These are phyloP conservation scores for Irpex sp. DNA, from an alignment of 1,284 basidiomycete genomes.

Conservation along the genomic window DNA sequence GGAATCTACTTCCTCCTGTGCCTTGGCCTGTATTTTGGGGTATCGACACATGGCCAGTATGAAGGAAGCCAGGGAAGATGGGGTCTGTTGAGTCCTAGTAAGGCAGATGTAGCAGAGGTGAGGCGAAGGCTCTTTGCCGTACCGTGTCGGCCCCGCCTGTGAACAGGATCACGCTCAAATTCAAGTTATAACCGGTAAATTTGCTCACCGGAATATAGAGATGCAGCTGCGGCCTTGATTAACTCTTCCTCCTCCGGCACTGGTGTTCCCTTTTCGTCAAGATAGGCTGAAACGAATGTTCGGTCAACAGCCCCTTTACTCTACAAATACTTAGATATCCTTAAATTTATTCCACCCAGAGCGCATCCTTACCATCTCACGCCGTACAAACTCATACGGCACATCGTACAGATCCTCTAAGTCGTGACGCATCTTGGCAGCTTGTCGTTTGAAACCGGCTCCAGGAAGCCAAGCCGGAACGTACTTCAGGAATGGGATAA, in stretches of 20 bases:
- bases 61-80: conserved; percentile 27
- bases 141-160: conserved; percentile 32
- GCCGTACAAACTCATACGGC: conserved; percentile 31
- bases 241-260: conserved; percentile 29
- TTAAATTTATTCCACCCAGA: neutral
- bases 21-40: conserved; percentile 30
- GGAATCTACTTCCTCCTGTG: conserved; percentile 35
- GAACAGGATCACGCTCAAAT: neutral
- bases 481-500: conserved; percentile 31
- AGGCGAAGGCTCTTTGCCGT: conserved; percentile 4
- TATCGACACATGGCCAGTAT: conserved; percentile 34
- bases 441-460: conserved; percentile 28
- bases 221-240: conserved; percentile 36
- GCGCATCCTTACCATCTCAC: conserved; percentile 24
- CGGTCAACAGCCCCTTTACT: conserved; percentile 13
- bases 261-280: conserved; percentile 22
- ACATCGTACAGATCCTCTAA: conserved; percentile 29
- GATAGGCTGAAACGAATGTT: conserved; percentile 28
- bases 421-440: conserved; percentile 27
- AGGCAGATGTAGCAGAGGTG: neutral
- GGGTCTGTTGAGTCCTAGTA: conserved; percentile 17
- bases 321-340: conserved; percentile 3
- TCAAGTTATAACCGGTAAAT: neutral
- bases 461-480: conserved; percentile 36
- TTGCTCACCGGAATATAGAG: conserved; percentile 34